Evolutionary conservation across 352 stramenopile genomes (phyloP), one percentile per base, ranked within the genome.

Genomic region (Phytophthora brassicae): DNA sequence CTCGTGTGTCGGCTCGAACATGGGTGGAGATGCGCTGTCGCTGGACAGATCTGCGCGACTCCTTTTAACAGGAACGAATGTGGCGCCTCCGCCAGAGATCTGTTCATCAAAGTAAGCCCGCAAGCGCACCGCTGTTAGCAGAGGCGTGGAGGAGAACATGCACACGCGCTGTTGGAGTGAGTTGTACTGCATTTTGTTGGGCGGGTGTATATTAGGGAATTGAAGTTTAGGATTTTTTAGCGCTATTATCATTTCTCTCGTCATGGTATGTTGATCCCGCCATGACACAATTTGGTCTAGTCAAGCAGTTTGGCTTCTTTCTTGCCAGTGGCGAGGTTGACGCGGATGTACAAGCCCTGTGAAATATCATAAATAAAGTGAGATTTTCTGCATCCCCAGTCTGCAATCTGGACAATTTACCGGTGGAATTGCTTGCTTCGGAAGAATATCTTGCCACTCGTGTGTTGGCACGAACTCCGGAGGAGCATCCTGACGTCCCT

Each of bases 381-480:
- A 62, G 36, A 3, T 46, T 49, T 56, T 29, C 14, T 16, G 6
- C 35, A 19, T 19, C 24, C 19, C 19, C 4, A 31, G 8, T 9
- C 8, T 31, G 26, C 26, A 26, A 16, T 43, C 1, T 11, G 47
- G 3, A 60, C 58, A 9, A 60, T 56, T 11, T 64, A 84, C 75
- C 20, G 71, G 73, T 2, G 78, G 78, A 22, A 88, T 72, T 0
- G 68, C 69, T 59, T 88, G 74, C 56, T 78, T 72, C 0, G 72
- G 74, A 17, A 83, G 51, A 41, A 88, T 76, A 58, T 81, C 72
- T 46, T 88, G 63, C 79, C 79, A 86, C 28, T 86, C 79, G 9
- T 75, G 35, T 5, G 81, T 89, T 4, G 84, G 70, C 12, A 81
- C 67, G 56, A 93, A 93, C 54, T 88, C 79, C 1, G 77, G 77